These are phyloP conservation scores for Allantophomopsis cytisporea DNA, from an alignment of 2,329 filamentous ascomycete species.

Conservation along the genomic window DNA sequence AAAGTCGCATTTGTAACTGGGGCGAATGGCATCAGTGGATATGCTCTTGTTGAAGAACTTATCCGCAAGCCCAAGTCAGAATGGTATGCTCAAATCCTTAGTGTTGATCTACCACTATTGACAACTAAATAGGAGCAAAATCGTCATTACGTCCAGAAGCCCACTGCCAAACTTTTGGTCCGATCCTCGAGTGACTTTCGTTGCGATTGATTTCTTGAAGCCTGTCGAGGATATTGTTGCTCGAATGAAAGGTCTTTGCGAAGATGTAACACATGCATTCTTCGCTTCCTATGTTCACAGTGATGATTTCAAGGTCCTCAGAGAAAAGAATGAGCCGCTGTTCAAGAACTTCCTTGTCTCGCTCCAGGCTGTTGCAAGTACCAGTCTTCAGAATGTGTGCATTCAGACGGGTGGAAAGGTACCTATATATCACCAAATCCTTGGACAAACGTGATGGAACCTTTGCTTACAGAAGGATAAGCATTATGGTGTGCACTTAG, in stretches of 20 bases:
- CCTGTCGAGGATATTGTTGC: constrained; percentile 7
- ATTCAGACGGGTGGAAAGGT: constrained; percentile 3
- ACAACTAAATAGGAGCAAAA: constrained; percentile 7
- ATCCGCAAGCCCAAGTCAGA: constrained; percentile 12
- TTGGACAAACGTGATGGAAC: constrained; percentile 9
- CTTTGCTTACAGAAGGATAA: constrained; percentile 8
- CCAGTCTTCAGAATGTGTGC: constrained; percentile 12
- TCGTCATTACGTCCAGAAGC: constrained; percentile 17
- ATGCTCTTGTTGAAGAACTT: constrained; percentile 20
- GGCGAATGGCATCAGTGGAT: constrained; percentile 20
- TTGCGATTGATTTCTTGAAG: constrained; percentile 18
- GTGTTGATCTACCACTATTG: not conserved
- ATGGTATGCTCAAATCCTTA: constrained; percentile 5
- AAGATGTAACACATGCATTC: constrained; percentile 19
- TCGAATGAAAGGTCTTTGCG: constrained; percentile 9
- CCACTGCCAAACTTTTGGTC: constrained; percentile 9
- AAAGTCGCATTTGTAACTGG: constrained; percentile 21
- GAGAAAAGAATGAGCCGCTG: constrained; percentile 14
- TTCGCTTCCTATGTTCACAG: constrained; percentile 20
- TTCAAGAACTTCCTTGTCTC: constrained; percentile 20
- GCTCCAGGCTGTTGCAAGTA: constrained; percentile 9
- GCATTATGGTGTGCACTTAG: constrained; percentile 38
- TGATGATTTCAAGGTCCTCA: constrained; percentile 16
- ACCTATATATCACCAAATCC: constrained; percentile 11
- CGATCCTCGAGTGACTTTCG: constrained; percentile 18